These are phyloP conservation scores for Aspergillus brunneoviolaceus DNA, from an alignment of 2,329 filamentous ascomycete genomes.

Conservation along the genomic window DNA sequence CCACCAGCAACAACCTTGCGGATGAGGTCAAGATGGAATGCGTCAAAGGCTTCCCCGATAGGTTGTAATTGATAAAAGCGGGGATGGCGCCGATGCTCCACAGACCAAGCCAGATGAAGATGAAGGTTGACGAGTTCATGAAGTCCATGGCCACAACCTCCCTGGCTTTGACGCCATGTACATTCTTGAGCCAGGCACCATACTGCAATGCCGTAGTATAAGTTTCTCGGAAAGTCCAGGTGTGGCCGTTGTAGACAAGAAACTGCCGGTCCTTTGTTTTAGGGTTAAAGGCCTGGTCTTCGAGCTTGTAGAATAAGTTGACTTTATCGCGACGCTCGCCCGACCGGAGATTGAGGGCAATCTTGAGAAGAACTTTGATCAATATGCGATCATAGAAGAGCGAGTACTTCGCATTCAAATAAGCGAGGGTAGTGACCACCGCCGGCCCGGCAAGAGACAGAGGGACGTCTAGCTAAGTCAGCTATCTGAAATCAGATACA, in stretches of 20 bases:
- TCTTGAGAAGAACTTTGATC: slow-evolving; percentile 55
- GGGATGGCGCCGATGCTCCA: slow-evolving; percentile 82
- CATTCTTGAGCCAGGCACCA: slow-evolving; percentile 70
- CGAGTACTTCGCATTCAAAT: slow-evolving; percentile 70
- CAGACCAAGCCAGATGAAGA: slow-evolving; percentile 73
- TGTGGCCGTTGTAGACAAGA: slow-evolving; percentile 66
- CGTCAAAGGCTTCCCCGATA: slow-evolving; percentile 66
- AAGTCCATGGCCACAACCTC: slow-evolving; percentile 81
- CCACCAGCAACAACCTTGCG: slow-evolving; percentile 67
- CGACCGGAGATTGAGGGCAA: slow-evolving; percentile 45
- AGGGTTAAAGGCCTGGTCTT: slow-evolving; percentile 62
- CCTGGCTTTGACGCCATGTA: slow-evolving; percentile 62
- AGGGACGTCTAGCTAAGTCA: slow-evolving; percentile 41
- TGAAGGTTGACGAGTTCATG: slow-evolving; percentile 75
- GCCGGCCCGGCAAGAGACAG: slow-evolving; percentile 56
- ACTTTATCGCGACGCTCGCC: slow-evolving; percentile 60
- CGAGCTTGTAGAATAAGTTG: slow-evolving; percentile 74
- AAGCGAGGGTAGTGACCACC: slow-evolving; percentile 67
- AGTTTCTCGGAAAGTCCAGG: slow-evolving; percentile 72
- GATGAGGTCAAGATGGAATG: slow-evolving; percentile 73
- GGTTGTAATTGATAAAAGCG: slow-evolving; percentile 86
- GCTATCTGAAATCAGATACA: not conserved
- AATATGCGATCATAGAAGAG: slow-evolving; percentile 66
- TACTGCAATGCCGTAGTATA: slow-evolving; percentile 72
- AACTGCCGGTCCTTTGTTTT: slow-evolving; percentile 53